Base-by-base conservation (phyloP, 129 eudicot species). In the Flaveria ramosissima region DNA sequence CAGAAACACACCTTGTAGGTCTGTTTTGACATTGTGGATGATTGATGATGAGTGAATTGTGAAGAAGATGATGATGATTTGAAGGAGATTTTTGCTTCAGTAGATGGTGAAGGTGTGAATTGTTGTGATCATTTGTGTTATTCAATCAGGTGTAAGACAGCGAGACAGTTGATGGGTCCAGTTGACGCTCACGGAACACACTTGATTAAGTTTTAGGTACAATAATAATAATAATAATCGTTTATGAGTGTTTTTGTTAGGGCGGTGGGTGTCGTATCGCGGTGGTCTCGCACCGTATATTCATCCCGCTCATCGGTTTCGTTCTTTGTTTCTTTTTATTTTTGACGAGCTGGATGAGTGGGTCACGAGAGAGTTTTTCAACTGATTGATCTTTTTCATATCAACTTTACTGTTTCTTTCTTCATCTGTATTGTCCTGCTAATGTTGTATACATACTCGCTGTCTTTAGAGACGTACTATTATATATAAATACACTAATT, bases 1-100 rank as follows among this genome's bases (percentile, higher is more conserved):
- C 93, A 91, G 86, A 77, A 91, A 76, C 96, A 91, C 20, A 94
- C 96, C 36, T 71, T 81, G 85, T 89, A 94, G 6, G 92, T 83
- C 52, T 92, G 94, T 70, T 84, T 87, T 1, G 87, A 79, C 89
- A 78, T 84, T 43, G 56, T 76, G 9, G 55, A 15, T 24, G 66
- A 45, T 53, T 0, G 72, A 67, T 51, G 23, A 64, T 7, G 9
- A 36, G 59, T 12, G 16, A 24, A 16, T 55, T 24, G 71, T n/a
- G 62, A 60, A 61, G 53, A 63, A 30, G 36, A 8, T 21, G 24
- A 36, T 46, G 79, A 20, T 24, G 76, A 57, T 69, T 78, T 59
- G 26, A n/a, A 45, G 41, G 1, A 36, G 41, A 6, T 36, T 36
- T 59, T 66, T 80, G 74, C 74, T 80, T 73, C 11, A 0, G 19